Base-by-base conservation (phyloP, 805 yeast species). In the Starmerella vaccinii region DNA sequence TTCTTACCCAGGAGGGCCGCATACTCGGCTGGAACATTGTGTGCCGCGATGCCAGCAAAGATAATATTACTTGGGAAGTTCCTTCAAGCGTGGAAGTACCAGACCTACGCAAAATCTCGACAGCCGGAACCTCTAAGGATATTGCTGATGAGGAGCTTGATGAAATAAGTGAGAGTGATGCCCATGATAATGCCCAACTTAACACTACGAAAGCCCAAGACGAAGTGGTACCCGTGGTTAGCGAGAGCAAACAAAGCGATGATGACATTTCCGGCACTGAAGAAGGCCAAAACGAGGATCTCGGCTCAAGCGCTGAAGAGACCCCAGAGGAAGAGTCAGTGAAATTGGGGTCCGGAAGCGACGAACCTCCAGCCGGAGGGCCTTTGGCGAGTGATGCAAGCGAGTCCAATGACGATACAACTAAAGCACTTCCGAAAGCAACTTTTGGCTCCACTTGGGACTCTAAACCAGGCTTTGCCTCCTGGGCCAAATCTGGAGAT, bases 1-100 rank as follows among this genome's bases (percentile, higher is more conserved):
- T 57, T 1, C 46, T 60, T 16, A 54, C 58, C 5, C 59, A 59
- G 29, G 56, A 49, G 37, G 63, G 64, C 4, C 21, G 49, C 3
- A 8, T 60, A 3, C 38, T 56, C 1, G 62, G 55, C 15, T 58
- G 61, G 61, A 18, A 44, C 21, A 33, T 60, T 9, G 57, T 50
- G 8, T 35, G 47, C 15, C 47, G 46, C 5, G 49, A 46, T 3
- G 55, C 56, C 8, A 42, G 43, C n/a, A 27, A 7, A 2, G 26
- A 33, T 24, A 41, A 19, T 26, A 40, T 13, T 5, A 15, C 22
- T 1, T 22, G 21, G 4, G 47, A 22, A 23, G 40, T 27, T 2
- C 21, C 34, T 4, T 12, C 46, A 4, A 13, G 1, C 4, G 40
- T 12, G 5, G 40, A 29, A 4, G 40, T 37, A 30, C 33, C 23